Base-by-base conservation (phyloP, 225 moss, liverwort and hornwort genomes). In the Lunularia cruciata region DNA sequence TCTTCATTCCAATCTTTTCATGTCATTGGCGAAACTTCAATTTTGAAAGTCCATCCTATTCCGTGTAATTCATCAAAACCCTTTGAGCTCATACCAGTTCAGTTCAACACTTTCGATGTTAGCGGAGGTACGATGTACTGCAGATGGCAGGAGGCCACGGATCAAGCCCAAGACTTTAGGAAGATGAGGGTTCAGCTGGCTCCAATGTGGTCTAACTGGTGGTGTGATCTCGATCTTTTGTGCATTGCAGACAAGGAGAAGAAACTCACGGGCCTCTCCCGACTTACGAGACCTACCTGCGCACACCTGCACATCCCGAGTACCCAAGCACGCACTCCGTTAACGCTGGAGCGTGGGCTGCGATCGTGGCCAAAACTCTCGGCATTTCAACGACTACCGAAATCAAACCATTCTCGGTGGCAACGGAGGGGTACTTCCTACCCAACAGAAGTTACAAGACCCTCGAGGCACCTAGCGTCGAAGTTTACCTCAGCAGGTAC, bases 321-420 rank as follows among this genome's bases (percentile, higher is more conserved):
- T 92, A 83, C 55, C 88, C 88, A 11, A 92, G 88, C 80, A 83
- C 83, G 43, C 92, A 92, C 83, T 81, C 88, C 6, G 68, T 86
- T 23, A 85, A 81, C 33, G 75, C 83, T 3, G 92, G 90, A 46
- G 67, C 81, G 11, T 92, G 84, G 83, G 90, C 78, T 13, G 3
- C 79, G 35, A 72, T 86, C 55, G 25, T 92, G 39, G 74, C 90
- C 28, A 83, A 79, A 28, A 79, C 75, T 63, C 67, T 92, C 27
- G 65, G 78, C 19, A 78, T 88, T 26, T 0, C n/a, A 0, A 25
- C 47, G 48, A 61, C 82, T 12, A 28, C 82, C 3, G 11, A 63
- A 43, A 67, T 83, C 14, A 80, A 83, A 3, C 22, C 77, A 48
- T 90, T 80, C 61, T 30, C 51, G 28, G 80, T 86, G 14, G 76